Conservation (phyloP, 345 rosid genomes). For the Populus pruinosa region DNA sequence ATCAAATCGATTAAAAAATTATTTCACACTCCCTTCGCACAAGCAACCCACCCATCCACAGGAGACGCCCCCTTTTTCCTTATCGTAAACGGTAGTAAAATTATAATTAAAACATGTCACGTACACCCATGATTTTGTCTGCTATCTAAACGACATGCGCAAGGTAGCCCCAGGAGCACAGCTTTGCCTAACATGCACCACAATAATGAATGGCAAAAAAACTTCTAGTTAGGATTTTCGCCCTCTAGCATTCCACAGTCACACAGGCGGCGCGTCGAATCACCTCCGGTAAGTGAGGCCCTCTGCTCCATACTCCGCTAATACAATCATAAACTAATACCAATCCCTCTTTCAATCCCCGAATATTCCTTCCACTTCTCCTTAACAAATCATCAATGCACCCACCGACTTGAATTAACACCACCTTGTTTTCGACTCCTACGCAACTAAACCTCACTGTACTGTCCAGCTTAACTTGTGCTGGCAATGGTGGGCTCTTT, state of each 20-base stretch:
- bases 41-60: no score
- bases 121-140: conserved; percentile 16
- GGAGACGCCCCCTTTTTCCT: not conserved
- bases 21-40: no score
- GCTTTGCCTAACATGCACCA: not conserved
- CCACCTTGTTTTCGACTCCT: conserved; percentile 64
- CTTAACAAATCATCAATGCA: conserved; percentile 75
- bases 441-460: conserved; percentile 75
- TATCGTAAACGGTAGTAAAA: conserved; percentile 11
- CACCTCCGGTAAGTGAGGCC: conserved; percentile 65
- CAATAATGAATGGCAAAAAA: not conserved
- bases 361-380: conserved; percentile 61
- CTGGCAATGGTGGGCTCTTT: conserved; percentile 72
- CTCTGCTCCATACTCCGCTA: conserved; percentile 71
- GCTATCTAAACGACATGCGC: conserved; percentile 15
- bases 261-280: conserved; percentile 80
- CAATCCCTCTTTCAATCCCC: conserved; percentile 58
- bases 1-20: not conserved
- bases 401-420: conserved; percentile 71
- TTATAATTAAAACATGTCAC: not conserved
- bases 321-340: conserved; percentile 60
- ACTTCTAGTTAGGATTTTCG: not conserved
- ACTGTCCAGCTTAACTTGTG: conserved; percentile 62
- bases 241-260: conserved; percentile 47
- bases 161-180: not conserved